Percentiles rank a stretch among this genome's conserved stretches.
Conservation (phyloP, 331 rosid species). For the Telfairia occidentalis region DNA sequence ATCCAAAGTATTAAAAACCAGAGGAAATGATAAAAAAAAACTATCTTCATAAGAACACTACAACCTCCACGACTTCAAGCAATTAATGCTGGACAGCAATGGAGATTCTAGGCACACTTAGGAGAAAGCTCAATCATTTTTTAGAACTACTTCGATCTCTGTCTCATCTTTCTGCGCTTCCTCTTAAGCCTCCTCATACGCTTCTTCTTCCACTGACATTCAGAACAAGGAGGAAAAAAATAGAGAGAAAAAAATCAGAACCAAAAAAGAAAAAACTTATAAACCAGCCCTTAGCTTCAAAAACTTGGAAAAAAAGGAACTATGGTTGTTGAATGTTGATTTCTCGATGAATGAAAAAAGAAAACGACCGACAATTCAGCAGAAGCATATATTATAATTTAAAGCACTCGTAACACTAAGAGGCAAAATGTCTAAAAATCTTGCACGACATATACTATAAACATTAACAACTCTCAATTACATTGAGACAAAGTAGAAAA, state of each 20-base stretch:
- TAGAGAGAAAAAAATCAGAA: not conserved
- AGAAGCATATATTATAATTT: not conserved
- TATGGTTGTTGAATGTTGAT: not conserved
- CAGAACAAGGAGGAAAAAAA: not conserved
- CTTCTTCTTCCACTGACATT: conserved; percentile 89
- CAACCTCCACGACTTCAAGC: not conserved
- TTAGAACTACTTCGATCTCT: conserved; percentile 62
- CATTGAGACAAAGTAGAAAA: too few species aligned
- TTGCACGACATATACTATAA: too few species aligned
- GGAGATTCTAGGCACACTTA: not conserved
- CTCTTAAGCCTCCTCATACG: conserved; percentile 94
- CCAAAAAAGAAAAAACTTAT: not conserved
- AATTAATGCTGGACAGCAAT: not conserved
- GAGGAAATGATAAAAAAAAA: not conserved
- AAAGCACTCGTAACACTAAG: not conserved
- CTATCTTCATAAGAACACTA: not conserved
- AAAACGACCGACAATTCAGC: not conserved
- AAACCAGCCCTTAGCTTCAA: not conserved
- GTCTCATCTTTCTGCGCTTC: conserved; percentile 99
- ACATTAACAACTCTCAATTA: not conserved
- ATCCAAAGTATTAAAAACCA: not conserved
- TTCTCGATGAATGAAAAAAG: not conserved
- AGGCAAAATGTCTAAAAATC: too few species aligned
- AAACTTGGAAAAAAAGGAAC: not conserved
- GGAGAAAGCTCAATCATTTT: conserved; percentile 2